phyloP scores from a whole-genome alignment of 345 rosid species.

The Stellera chamaejasme region DNA sequence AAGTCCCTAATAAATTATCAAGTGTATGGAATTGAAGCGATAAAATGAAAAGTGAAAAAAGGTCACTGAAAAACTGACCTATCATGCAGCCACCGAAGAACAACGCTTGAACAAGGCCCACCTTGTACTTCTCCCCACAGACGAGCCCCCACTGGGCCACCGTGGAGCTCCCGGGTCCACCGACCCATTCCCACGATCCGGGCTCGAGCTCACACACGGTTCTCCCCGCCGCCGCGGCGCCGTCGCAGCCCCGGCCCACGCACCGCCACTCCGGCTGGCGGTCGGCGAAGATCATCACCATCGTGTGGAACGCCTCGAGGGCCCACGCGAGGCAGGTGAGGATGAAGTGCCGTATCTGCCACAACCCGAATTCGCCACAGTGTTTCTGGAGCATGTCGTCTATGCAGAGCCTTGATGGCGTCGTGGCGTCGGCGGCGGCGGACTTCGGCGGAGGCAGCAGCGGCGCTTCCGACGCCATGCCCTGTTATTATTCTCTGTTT shows the following conservation, averaged over 20 bases:
- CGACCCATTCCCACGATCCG: constrained; percentile 73
- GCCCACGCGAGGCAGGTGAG: constrained; percentile 85
- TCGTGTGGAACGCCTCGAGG: constrained; percentile 83
- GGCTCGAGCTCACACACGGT: constrained; percentile 41
- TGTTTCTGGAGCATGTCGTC: constrained; percentile 69
- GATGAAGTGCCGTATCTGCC: constrained; percentile 86
- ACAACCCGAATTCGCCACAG: constrained; percentile 86
- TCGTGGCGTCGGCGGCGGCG: constrained; percentile 15
- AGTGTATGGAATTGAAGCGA: neutral
- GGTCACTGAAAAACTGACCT: constrained; percentile 32
- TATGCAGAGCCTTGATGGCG: constrained; percentile 31
- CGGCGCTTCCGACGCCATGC: constrained; percentile 19
- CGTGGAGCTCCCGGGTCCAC: constrained; percentile 59
- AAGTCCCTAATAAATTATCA: too few relatives aligned
- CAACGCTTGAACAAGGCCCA: constrained; percentile 79
- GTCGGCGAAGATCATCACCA: constrained; percentile 95
- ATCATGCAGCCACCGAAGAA: constrained; percentile 93
- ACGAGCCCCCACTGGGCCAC: constrained; percentile 81
- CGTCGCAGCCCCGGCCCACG: constrained; percentile 11
- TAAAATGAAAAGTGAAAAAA: neutral
- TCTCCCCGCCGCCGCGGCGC: constrained; percentile 29
- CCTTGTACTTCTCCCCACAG: constrained; percentile 70
- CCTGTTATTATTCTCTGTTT: neutral
- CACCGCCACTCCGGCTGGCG: constrained; percentile 59
- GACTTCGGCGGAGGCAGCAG: constrained; percentile 14